Evolutionary conservation across 495 filamentous ascomycete species (phyloP), one percentile per base, ranked within the genome.

Genomic region (Xylaria venustula): DNA sequence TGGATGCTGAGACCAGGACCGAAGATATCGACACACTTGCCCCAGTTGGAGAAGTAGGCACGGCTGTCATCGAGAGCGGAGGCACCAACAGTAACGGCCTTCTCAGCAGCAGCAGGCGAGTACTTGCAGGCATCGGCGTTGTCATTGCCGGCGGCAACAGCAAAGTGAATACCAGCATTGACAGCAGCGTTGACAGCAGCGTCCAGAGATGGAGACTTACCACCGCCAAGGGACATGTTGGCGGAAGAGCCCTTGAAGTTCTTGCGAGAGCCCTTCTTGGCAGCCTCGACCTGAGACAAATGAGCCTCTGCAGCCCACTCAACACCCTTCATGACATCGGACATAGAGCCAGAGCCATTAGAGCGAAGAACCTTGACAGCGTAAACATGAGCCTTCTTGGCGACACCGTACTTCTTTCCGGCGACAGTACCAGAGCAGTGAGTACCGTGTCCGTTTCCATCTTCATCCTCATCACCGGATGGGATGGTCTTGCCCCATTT

Each of bases 1-100:
- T 89, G 83, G 65, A 99, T 98, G 87, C 92, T 97, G 49, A 98
- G 83, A 67, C 95, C 95, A 53, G 95, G 95, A 57, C 92, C 95
- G 73, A 99, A 99, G 82, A 99, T 97, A 75, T 98, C 92, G 72
- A 93, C 96, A 84, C 95, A 99, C 85, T 92, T 93, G 74, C 95
- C 95, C 78, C 87, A 98, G 88, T 99, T 99, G 85, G 95, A 98
- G 88, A 99, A 99, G 86, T 98, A 99, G 64, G 95, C 95, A 77
- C 95, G 93, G 83, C 92, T 90, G 75, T 99, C 95, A 65, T 83
- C 83, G 32, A 99, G 83, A 60, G 90, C 96, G 19, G 92, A 96
- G 62, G 95, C 95, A 73, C 93, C 95, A 60, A 99, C 95, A 49
- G 95, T 99, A 69, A 99, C 88, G 56, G 95, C 93, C 73, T 93